Base-by-base conservation (phyloP, 192 early-diverging fungal genomes). In the Coemansia sp. region DNA sequence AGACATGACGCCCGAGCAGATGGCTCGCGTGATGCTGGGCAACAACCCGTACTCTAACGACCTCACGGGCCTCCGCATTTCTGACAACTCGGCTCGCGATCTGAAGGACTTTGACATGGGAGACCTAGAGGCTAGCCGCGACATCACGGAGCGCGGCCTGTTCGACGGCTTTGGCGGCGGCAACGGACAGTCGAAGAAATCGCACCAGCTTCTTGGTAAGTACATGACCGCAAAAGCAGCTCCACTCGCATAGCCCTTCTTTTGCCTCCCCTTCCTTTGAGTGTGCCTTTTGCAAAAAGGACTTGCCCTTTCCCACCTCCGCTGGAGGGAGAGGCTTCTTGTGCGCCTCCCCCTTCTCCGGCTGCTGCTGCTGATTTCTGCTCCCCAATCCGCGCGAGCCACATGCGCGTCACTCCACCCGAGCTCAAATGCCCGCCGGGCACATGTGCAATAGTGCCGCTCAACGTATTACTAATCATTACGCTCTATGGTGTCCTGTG, bases 131-230 rank as follows among this genome's bases (percentile, higher is more conserved):
- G 3, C 38, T 22, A 63, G 20, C 51, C 8, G 22, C n/a, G 43
- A 25, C 3, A 38, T 31, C 51, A 47, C 40, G 61, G 56, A 69
- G 24, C 80, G 80, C 29, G 80, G 80, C 19, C 45, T 83, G 22
- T 75, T 80, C 61, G 27, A 31, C 27, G 59, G 78, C 67, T 73
- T 73, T 51, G 59, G 61, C 47, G 53, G 64, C 39, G 53, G 64
- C 53, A 65, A 38, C 39, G 80, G 80, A 40, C 38, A 83, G 72
- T 77, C 80, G 20, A 76, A 76, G 61, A 76, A 31, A 7, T 68
- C 64, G 61, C 80, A 83, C 53, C 80, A 83, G 71, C 71, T 83
- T 54, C 61, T 83, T 64, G 80, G 80, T 83, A 83, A 74, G 80
- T 82, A 42, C 22, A 10, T 25, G 25, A 8, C 37, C 27, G 37